Evolutionary conservation across 805 yeast species (phyloP).

Genomic region (Schwanniomyces polymorphus): DNA sequence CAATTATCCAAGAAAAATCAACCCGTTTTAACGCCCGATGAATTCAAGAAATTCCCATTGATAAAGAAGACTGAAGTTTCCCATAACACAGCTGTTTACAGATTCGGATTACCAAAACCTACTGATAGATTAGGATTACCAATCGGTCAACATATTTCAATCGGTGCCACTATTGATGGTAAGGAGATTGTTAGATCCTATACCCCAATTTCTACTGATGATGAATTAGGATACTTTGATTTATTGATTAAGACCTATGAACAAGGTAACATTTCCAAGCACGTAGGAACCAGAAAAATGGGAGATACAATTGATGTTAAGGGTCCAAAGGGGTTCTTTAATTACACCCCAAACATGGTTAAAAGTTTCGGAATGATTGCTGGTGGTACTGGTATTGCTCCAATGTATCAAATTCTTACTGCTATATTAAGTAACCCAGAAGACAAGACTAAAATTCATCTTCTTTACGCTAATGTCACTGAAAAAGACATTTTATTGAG

Average conservation of each 20-base stretch:
- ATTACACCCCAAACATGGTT: constrained; percentile 78
- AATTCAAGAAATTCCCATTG: constrained; percentile 77
- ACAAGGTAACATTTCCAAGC: constrained; percentile 78
- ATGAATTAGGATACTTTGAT: constrained; percentile 79
- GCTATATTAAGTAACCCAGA: constrained; percentile 74
- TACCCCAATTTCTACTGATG: constrained; percentile 85
- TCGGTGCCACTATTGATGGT: constrained; percentile 72
- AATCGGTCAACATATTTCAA: constrained; percentile 89
- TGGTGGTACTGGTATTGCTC: constrained; percentile 96
- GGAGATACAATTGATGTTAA: constrained; percentile 79
- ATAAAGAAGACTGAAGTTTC: constrained; percentile 72
- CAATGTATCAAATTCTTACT: constrained; percentile 90
- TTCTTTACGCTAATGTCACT: constrained; percentile 79
- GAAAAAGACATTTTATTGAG: constrained; percentile 79
- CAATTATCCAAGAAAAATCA: constrained; percentile 36
- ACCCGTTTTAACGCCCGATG: constrained; percentile 62
- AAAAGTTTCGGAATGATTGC: constrained; percentile 83
- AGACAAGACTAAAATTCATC: constrained; percentile 72
- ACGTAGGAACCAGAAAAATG: constrained; percentile 66
- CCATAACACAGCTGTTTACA: constrained; percentile 80
- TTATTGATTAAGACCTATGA: constrained; percentile 84
- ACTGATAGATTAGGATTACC: constrained; percentile 83
- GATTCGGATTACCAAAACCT: constrained; percentile 77
- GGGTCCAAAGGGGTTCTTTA: constrained; percentile 91
- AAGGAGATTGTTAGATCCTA: constrained; percentile 83